Percentiles rank a stretch among this genome's conserved stretches.
These are phyloP conservation scores for Nelumbo lutea DNA, from an alignment of 164 flowering plant genomes.

Conservation along the genomic window DNA sequence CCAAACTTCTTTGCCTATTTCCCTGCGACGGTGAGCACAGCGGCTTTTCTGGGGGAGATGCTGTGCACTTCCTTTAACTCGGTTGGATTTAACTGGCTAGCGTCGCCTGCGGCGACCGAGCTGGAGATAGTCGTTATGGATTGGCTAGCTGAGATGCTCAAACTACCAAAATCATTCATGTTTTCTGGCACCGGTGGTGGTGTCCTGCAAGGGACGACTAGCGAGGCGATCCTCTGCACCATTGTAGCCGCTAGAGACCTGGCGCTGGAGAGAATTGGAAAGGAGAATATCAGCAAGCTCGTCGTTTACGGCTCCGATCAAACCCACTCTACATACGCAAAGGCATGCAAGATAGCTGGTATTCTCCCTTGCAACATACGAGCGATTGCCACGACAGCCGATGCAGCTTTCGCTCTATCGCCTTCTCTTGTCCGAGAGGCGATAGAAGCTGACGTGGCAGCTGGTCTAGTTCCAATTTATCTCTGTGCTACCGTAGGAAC, in stretches of 20 bases:
- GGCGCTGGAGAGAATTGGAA: constrained; percentile 18
- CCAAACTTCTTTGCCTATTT: constrained; percentile 66
- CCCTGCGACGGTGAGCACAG: constrained; percentile 49
- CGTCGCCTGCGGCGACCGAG: constrained; percentile 68
- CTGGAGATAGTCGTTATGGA: constrained; percentile 58
- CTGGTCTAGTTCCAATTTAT: constrained; percentile 48
- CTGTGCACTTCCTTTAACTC: constrained; percentile 45
- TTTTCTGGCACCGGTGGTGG: constrained; percentile 56
- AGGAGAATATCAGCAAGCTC: constrained; percentile 23
- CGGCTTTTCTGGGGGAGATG: constrained; percentile 57
- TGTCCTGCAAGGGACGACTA: constrained; percentile 52
- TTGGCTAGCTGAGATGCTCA: constrained; percentile 48
- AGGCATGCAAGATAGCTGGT: constrained; percentile 44
- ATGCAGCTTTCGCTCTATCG: constrained; percentile 25
- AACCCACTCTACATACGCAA: constrained; percentile 46
- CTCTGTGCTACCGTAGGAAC: constrained; percentile 55
- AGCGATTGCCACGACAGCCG: constrained; percentile 22
- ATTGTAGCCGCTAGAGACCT: constrained; percentile 47
- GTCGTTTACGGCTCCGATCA: constrained; percentile 65
- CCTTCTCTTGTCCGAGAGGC: constrained; percentile 14
- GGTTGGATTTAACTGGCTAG: constrained; percentile 60
- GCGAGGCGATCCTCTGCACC: constrained; percentile 48
- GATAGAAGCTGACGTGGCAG: constrained; percentile 36
- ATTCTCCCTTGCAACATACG: constrained; percentile 33
- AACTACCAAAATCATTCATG: constrained; percentile 42